Conservation (phyloP, 2,329 filamentous ascomycete genomes). For the Exophiala viscosa region DNA sequence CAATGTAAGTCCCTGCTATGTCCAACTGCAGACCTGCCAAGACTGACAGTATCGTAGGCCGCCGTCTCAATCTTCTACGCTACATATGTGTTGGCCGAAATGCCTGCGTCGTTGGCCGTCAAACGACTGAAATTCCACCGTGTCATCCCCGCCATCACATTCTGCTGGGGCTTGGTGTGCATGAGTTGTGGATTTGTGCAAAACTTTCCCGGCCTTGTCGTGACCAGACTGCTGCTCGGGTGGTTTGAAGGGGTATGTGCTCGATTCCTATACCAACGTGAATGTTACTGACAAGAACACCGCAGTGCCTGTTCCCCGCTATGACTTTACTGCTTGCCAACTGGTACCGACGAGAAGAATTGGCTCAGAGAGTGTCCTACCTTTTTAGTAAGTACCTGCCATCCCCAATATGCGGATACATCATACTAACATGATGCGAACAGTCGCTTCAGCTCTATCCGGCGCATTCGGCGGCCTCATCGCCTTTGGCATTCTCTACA, state of each 20-base stretch:
- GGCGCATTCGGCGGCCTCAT: slow-evolving; percentile 27
- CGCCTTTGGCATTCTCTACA: slow-evolving; percentile 34
- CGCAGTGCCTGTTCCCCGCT: slow-evolving; percentile 35
- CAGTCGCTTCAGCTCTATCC: slow-evolving; percentile 22
- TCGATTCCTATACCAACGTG: slow-evolving; percentile 14
- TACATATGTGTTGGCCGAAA: slow-evolving; percentile 50
- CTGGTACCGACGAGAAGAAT: slow-evolving; percentile 41
- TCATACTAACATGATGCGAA: slow-evolving; percentile 1
- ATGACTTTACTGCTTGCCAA: slow-evolving; percentile 41
- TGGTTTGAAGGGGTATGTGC: slow-evolving; percentile 35
- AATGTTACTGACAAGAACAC: no score
- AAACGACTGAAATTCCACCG: slow-evolving; percentile 47
- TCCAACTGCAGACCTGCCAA: background rate
- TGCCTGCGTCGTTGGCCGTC: slow-evolving; percentile 46
- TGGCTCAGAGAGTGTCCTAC: slow-evolving; percentile 41
- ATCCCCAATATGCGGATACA: background rate
- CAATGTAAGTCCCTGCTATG: slow-evolving; percentile 27
- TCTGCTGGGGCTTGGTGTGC: slow-evolving; percentile 49
- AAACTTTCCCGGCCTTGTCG: slow-evolving; percentile 41
- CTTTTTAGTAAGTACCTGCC: slow-evolving; percentile 32
- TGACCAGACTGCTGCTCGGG: slow-evolving; percentile 39
- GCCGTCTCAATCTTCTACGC: slow-evolving; percentile 52
- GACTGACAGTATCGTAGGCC: slow-evolving; percentile 23
- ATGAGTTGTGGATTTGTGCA: slow-evolving; percentile 47
- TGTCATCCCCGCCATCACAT: slow-evolving; percentile 38